A percentile compares a stretch with the other conserved stretches of the same genome.
phyloP scores from a whole-genome alignment of 164 flowering plant species.

The Berberis vulgaris region DNA sequence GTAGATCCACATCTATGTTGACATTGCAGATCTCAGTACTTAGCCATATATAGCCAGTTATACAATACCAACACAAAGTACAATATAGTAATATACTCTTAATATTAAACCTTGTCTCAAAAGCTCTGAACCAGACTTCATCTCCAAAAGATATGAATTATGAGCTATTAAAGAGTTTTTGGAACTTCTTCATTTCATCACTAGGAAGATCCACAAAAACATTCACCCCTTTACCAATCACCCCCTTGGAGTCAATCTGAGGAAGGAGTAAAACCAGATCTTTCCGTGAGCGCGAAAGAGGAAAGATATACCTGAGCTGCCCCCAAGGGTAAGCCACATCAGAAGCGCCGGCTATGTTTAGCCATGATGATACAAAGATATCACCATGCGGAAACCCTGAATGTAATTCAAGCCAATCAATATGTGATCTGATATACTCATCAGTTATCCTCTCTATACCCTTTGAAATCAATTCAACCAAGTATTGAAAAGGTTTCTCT shows the following conservation, averaged over 20 bases:
- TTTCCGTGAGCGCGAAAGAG: neutral
- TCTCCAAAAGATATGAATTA: too few species aligned
- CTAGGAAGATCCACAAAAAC: neutral
- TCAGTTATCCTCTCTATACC: neutral
- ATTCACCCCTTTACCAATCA: neutral
- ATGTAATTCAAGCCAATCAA: neutral
- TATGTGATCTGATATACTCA: neutral
- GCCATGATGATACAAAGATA: neutral
- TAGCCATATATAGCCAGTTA: too few species aligned
- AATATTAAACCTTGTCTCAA: too few species aligned
- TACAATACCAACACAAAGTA: too few species aligned
- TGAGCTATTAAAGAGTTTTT: neutral
- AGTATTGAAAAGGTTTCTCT: neutral
- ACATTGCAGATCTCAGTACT: too few species aligned
- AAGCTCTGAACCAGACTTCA: too few species aligned
- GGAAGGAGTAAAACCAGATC: neutral
- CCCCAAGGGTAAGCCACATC: neutral
- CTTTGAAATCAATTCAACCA: neutral
- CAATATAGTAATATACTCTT: too few species aligned
- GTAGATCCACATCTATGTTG: too few species aligned
- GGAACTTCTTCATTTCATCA: neutral
- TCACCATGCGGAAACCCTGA: neutral
- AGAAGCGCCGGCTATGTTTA: neutral
- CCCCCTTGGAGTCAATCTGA: neutral
- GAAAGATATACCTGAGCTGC: neutral